Evolutionary conservation across 371 early-diverging fungal species (phyloP).

Genomic region (Rhizopus delemar): DNA sequence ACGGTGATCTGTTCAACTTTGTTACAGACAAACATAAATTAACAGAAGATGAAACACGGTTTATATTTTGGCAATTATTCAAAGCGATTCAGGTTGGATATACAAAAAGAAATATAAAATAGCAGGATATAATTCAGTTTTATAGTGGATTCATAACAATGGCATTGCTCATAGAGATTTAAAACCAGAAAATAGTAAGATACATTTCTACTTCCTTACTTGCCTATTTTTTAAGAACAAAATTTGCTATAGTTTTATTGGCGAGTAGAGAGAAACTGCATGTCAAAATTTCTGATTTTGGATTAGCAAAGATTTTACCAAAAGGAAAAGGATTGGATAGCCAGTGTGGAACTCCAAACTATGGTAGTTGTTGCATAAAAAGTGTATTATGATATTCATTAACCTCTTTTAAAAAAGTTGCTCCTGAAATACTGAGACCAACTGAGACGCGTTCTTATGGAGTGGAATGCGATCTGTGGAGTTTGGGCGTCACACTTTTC

Average conservation of each 20-base stretch:
- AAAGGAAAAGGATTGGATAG: slow-evolving; percentile 62
- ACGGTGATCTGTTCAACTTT: slow-evolving; percentile 92
- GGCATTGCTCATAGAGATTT: slow-evolving; percentile 48
- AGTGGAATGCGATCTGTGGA: slow-evolving; percentile 96
- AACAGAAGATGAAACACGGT: slow-evolving; percentile 77
- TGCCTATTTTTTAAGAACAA: background rate
- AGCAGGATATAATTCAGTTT: slow-evolving; percentile 2
- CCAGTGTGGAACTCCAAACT: slow-evolving; percentile 97
- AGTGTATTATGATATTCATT: background rate
- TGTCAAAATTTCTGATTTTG: slow-evolving; percentile 94
- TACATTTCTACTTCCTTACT: background rate
- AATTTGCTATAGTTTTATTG: slow-evolving; percentile 67
- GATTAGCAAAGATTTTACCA: slow-evolving; percentile 83
- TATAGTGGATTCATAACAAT: slow-evolving; percentile 41
- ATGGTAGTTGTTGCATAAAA: slow-evolving; percentile 53
- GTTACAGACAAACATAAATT: slow-evolving; percentile 73
- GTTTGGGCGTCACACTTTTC: slow-evolving; percentile 97
- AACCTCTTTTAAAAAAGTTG: slow-evolving; percentile 43
- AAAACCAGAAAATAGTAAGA: slow-evolving; percentile 51
- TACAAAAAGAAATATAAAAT: too few relatives aligned
- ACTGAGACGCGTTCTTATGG: slow-evolving; percentile 70
- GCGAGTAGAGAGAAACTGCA: slow-evolving; percentile 59
- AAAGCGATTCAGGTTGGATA: slow-evolving; percentile 59
- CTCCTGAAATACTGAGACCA: slow-evolving; percentile 90
- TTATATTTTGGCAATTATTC: slow-evolving; percentile 80